Base-by-base conservation (phyloP, 257 asterid genomes). In the Jasminum sambac region DNA sequence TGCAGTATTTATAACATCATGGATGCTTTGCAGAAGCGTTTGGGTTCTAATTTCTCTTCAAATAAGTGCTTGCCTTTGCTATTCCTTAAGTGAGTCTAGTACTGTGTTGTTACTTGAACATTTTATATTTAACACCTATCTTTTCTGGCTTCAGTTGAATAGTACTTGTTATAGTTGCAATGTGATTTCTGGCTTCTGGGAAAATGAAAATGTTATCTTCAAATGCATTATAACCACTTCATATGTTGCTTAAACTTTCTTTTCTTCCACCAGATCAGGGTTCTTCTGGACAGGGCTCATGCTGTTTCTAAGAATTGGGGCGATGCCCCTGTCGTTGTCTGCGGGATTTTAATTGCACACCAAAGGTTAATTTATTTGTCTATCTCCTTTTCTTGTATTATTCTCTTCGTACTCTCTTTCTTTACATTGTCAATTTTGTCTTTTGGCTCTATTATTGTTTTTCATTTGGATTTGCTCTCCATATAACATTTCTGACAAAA, bases 271-370 rank as follows among this genome's bases (percentile, higher is more conserved):
- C 92, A 94, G 98, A 82, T 91, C 59, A 89, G 98, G 84, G 78
- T 83, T 77, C 98, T 94, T 76, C 90, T 94, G 37, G 83, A 82
- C 23, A 86, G 78, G 82, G 98, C 98, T 72, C 71, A 84, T 78
- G 83, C 84, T 75, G 85, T 91, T 79, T 86, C 96, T 46, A 91
- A 85, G 82, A 95, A 84, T 81, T 94, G 98, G 98, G 91, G 85
- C 81, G 88, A 85, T 78, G 92, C 97, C 78, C 96, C 96, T 62
- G 40, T 94, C 46, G 82, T 91, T 71, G 63, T 94, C 67, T 94
- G 98, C 84, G 98, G 70, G 98, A 94, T 83, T 94, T 94, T 80
- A 94, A 94, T 86, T 83, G 96, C 86, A 94, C 95, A 36, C 98
- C 98, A 1, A 79, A 87, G 95, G 98, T 91, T 36, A 58, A 40